Percentiles rank a stretch among this genome's conserved stretches.
phyloP scores from a whole-genome alignment of 225 moss, liverwort and hornwort species.

The Straminergon stramineum region DNA sequence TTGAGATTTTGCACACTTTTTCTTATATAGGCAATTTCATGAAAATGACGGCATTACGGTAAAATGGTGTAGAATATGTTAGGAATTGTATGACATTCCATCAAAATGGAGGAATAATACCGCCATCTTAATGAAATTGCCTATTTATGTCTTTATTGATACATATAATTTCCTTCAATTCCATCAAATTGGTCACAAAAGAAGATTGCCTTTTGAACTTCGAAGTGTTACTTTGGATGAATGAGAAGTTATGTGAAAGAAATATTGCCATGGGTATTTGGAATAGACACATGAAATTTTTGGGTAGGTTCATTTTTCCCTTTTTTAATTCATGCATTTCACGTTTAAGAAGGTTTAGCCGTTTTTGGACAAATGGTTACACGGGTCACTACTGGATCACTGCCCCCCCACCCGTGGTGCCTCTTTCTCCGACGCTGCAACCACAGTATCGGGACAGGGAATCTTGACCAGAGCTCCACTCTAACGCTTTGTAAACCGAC shows the following conservation, averaged over 20 bases:
- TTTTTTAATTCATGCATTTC: background rate
- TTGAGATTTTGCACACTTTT: background rate
- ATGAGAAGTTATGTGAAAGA: background rate
- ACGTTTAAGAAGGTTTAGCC: background rate
- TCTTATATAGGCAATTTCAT: too few relatives aligned
- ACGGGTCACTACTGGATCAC: background rate
- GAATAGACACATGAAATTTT: background rate
- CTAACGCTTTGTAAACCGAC: background rate
- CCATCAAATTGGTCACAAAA: background rate
- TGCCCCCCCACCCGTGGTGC: background rate
- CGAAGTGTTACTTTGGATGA: background rate
- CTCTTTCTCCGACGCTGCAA: background rate
- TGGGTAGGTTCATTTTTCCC: background rate
- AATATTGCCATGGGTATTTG: background rate
- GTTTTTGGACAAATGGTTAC: background rate
- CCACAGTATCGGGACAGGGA: too few relatives aligned
- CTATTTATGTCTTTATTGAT: background rate
- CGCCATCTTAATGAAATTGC: too few relatives aligned
- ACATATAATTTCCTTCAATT: background rate
- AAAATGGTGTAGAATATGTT: too few relatives aligned
- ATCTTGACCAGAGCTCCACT: background rate
- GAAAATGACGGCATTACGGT: too few relatives aligned
- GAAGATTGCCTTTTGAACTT: background rate
- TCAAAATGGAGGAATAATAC: too few relatives aligned
- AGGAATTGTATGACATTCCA: too few relatives aligned